phyloP scores from a whole-genome alignment of 2,329 filamentous ascomycete species.

The Thielaviopsis musarum region DNA sequence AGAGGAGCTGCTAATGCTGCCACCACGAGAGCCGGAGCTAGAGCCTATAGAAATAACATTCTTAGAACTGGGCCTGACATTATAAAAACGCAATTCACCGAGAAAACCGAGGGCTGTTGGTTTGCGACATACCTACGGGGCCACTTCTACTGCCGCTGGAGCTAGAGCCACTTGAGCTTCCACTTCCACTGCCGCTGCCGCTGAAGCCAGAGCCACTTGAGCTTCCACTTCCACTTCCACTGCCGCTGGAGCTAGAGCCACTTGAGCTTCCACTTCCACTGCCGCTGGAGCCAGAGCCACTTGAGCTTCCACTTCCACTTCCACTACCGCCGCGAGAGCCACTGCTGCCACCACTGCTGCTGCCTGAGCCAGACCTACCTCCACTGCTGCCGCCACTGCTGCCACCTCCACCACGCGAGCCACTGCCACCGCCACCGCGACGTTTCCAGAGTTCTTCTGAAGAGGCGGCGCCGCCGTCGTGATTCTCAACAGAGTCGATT shows the following conservation, averaged over 20 bases:
- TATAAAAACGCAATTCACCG: not conserved
- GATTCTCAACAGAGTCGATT: not conserved
- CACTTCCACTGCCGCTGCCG: slow-evolving; percentile 3
- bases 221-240: slow-evolving; percentile 9
- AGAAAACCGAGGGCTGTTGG: not conserved
- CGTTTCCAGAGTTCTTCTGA: slow-evolving; percentile 37
- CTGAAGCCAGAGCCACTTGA: not conserved
- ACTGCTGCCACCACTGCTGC: slow-evolving; percentile 13
- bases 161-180: not conserved
- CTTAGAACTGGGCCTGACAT: not conserved
- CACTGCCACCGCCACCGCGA: slow-evolving; percentile 41
- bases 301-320: slow-evolving; percentile 9
- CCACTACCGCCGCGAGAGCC: slow-evolving; percentile 2
- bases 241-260: not conserved
- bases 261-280: not conserved
- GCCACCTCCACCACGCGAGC: slow-evolving; percentile 26
- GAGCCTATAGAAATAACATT: not conserved
- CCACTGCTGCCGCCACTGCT: slow-evolving; percentile 16
- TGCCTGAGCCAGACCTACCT: slow-evolving; percentile 11
- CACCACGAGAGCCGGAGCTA: slow-evolving; percentile 2
- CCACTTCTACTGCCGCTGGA: not conserved
- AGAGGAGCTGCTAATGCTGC: slow-evolving; percentile 1
- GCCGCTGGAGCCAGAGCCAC: not conserved
- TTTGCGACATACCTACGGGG: not conserved
- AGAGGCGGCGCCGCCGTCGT: not conserved